Evolutionary conservation across 805 yeast genomes (phyloP), one percentile per base, ranked within the genome.

Genomic region (Cyberlindnera amylophila): DNA sequence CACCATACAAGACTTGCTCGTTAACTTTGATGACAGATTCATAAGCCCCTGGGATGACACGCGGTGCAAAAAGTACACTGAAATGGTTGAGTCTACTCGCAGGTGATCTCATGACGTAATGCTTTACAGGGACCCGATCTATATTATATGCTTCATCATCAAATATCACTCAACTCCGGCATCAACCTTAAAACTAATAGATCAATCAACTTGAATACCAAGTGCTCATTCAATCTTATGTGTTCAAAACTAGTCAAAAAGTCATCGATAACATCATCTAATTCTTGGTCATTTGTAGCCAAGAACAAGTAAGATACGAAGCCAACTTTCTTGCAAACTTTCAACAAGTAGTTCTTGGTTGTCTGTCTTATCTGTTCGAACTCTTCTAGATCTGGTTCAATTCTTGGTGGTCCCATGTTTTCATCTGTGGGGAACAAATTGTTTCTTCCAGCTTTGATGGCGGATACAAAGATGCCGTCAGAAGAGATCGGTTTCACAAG

Each of bases 381-480:
- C 44, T 72, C 75, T 17, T 57, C 65, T 1, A 55, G 61, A 10
- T 59, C 55, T 1, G 81, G 79, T n/a, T 64, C 59, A 3, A 61
- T 52, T 17, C 72, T 53, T 4, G 73, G 65, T 4, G 75, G 73
- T 0, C 80, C 80, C 72, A 76, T 67, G n/a, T 56, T 55, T 13
- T 68, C 72, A 52, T 75, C 77, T 19, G 57, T 58, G 3, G 81
- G 79, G 45, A 75, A 75, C n/a, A 75, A 47, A 24, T 61, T 54
- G 24, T 58, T 55, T 39, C 79, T 55, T 3, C 65, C 47, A 12
- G 53, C 49, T n/a, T 51, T 50, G 6, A 72, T 23, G 4, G 58
- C 34, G 2, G 41, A 41, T 2, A 54, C 51, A 11, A 55, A 42
- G 9, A 56, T 46, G 3, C 46, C 27, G 7, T 53, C 52, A 15